Evolutionary conservation across 768 basidiomycete species (phyloP).

Genomic region (Suillus hirtellus): DNA sequence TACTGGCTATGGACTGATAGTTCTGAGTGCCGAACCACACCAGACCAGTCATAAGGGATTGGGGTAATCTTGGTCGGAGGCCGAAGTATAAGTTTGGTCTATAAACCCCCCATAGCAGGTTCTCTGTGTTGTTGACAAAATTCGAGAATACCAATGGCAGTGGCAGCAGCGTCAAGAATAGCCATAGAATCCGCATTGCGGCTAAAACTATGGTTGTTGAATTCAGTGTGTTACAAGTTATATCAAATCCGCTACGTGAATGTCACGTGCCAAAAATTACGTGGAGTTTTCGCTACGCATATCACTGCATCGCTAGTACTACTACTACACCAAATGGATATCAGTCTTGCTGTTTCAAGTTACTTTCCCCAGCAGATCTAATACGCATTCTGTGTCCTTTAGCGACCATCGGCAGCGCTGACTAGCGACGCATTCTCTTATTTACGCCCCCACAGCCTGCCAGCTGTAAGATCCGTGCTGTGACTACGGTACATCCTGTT

Average conservation of each 20-base stretch:
- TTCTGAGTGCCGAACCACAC: constrained; percentile 93
- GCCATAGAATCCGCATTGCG: constrained; percentile 26
- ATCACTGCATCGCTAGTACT: no score
- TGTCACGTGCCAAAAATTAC: constrained; percentile 18
- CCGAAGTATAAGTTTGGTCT: constrained; percentile 96
- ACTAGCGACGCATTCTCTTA: no score
- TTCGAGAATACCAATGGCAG: constrained; percentile 20
- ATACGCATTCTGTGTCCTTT: no score
- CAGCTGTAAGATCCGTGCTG: no score
- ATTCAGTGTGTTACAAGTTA: neutral
- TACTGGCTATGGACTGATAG: constrained; percentile 68
- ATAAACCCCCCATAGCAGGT: constrained; percentile 74
- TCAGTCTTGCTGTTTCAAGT: neutral
- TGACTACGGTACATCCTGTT: no score
- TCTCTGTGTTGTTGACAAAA: constrained; percentile 37
- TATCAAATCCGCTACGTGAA: neutral
- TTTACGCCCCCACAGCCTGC: no score
- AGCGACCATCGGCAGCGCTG: no score
- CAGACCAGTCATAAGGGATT: constrained; percentile 90
- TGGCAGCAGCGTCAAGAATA: constrained; percentile 28
- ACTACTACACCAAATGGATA: no score
- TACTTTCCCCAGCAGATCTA: neutral
- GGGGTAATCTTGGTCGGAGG: constrained; percentile 77
- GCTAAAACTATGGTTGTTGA: constrained; percentile 2
- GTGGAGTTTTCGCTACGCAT: neutral